Evolutionary conservation across 257 asterid genomes (phyloP).

Genomic region (Solanum neorickii): DNA sequence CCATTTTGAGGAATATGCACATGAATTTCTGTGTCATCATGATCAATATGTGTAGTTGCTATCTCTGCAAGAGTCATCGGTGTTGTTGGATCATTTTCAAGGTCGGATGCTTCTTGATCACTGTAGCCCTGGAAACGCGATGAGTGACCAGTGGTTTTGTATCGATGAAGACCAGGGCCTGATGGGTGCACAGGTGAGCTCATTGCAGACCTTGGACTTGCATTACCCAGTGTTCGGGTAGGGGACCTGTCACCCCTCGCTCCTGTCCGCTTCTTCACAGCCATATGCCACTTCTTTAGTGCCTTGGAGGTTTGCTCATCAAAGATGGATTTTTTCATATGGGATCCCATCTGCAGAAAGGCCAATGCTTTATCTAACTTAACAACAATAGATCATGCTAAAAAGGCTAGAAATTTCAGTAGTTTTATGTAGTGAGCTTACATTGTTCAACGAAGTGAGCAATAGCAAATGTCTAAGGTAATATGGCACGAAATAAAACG

Average conservation of each 20-base stretch:
- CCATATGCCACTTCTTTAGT: constrained; percentile 85
- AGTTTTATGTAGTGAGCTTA: not conserved
- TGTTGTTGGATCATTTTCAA: constrained; percentile 45
- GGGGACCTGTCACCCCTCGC: constrained; percentile 47
- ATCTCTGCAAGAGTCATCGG: constrained; percentile 32
- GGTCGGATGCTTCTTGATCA: constrained; percentile 36
- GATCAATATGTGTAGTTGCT: constrained; percentile 23
- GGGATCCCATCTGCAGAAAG: constrained; percentile 67
- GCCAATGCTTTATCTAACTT: not conserved
- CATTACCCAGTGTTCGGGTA: constrained; percentile 36
- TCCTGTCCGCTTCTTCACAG: constrained; percentile 56
- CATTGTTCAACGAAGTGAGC: not conserved
- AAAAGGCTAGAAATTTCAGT: not conserved
- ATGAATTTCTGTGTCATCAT: constrained; percentile 19
- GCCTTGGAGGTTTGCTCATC: constrained; percentile 92
- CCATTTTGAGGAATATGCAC: not conserved
- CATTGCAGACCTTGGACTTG: constrained; percentile 55
- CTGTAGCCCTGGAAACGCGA: constrained; percentile 20
- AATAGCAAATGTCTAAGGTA: not conserved
- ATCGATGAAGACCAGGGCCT: constrained; percentile 50
- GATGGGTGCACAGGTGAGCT: constrained; percentile 52
- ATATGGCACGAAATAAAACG: not conserved
- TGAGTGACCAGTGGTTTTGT: constrained; percentile 61
- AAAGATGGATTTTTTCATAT: constrained; percentile 73
- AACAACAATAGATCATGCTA: not conserved